Evolutionary conservation across 345 rosid species (phyloP).

Genomic region (Camelina neglecta): DNA sequence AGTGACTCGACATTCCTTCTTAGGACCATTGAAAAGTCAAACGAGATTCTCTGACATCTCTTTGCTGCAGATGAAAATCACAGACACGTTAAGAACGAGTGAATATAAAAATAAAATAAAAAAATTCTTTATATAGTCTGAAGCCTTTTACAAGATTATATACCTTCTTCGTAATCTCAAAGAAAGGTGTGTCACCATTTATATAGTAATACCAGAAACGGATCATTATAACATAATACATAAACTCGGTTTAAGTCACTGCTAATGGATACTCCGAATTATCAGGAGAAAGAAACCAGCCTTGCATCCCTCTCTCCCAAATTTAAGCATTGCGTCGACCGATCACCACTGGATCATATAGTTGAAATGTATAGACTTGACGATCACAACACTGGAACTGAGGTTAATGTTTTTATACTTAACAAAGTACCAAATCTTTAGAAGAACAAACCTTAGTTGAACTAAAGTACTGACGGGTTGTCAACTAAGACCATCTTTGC

Average conservation of each 20-base stretch:
- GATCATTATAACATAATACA: not conserved
- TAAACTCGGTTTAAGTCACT: not conserved
- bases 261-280: not conserved
- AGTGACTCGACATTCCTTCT: slow-evolving; percentile 39
- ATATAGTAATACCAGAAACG: not conserved
- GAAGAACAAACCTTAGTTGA: not conserved
- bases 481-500: slow-evolving; percentile 1
- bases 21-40: slow-evolving; percentile 26
- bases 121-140: not conserved
- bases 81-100: not conserved
- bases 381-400: slow-evolving; percentile 4
- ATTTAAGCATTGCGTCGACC: not conserved
- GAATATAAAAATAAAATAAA: not conserved
- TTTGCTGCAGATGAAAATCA: slow-evolving; percentile 32
- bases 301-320: not conserved
- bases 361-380: slow-evolving; percentile 22
- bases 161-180: not conserved
- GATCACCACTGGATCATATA: not conserved
- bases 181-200: slow-evolving; percentile 11
- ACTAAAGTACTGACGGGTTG: not conserved
- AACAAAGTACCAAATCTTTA: not conserved
- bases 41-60: slow-evolving; percentile 24
- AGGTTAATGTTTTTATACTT: not conserved
- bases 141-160: slow-evolving; percentile 13
- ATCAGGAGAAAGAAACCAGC: not conserved